Base-by-base conservation (phyloP, 2,329 filamentous ascomycete genomes). In the Neofusicoccum sp. region DNA sequence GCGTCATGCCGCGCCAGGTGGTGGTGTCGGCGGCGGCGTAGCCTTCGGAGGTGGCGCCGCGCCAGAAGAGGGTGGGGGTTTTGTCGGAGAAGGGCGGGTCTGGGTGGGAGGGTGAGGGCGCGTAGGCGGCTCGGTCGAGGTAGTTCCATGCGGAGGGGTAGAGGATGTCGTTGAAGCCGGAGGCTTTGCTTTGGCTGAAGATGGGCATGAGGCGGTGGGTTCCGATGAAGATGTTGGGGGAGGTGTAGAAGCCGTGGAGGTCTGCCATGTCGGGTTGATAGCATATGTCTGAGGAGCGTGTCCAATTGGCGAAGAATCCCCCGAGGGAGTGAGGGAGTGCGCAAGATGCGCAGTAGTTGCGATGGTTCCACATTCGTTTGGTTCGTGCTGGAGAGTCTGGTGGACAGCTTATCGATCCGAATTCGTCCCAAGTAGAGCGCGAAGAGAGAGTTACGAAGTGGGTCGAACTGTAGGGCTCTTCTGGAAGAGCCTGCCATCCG, bases 201-300 rank as follows among this genome's bases (percentile, higher is more conserved):
- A 95, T 79, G 0, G 92, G 92, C 2, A 90, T 76, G 3, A 95
- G 80, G 22, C 88, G 81, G 65, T 86, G 83, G 1, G 89, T 84
- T 0, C 87, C 84, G 54, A 85, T 84, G 66, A 86, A 81, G 0
- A 84, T 81, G 6, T 89, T 84, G 0, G 89, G 85, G 0, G 85
- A 86, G 44, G 90, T 81, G 72, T 91, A 87, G 70, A 94, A 87
- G 45, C 90, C 89, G 69, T 94, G 91, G 1, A 94, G 80, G 65
- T 88, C 83, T 33, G 86, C 84, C 36, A 94, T 79, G 66, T 95
- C 92, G 1, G 92, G 89, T 70, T 95, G 91, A 64, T 89, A 85
- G 71, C 92, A 96, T 33, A 89, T 82, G 50, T 91, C 84, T 5
- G 87, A 83, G 4, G 89, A 85, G 7, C 82, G 72, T 1, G 82